phyloP scores from a whole-genome alignment of 371 early-diverging fungal genomes.

The Lichtheimia corymbifera region DNA sequence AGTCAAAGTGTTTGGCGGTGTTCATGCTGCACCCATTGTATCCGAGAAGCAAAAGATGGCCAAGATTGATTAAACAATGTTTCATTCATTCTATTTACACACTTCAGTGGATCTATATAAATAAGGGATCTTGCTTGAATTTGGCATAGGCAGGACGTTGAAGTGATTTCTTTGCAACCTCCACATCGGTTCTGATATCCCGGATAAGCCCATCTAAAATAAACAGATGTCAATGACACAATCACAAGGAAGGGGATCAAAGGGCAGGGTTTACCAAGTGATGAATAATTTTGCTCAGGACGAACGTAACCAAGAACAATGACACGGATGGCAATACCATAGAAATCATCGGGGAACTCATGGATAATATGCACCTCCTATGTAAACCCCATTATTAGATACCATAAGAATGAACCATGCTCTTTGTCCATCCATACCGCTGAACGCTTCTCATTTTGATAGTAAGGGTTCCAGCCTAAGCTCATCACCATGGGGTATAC shows the following conservation, averaged over 20 bases:
- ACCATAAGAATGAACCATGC: background rate
- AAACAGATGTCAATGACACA: background rate
- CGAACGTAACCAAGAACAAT: constrained; percentile 89
- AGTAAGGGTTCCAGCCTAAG: constrained; percentile 98
- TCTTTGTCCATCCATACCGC: constrained; percentile 60
- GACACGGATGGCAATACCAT: constrained; percentile 81
- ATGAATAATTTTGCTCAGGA: constrained; percentile 86
- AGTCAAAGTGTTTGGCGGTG: constrained; percentile 36
- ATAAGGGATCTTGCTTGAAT: constrained; percentile 20
- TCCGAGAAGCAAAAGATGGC: constrained; percentile 32
- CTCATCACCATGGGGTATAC: constrained; percentile 98
- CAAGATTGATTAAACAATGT: constrained; percentile 15
- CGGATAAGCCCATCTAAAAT: constrained; percentile 81
- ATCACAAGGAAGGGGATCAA: background rate
- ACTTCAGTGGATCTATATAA: background rate
- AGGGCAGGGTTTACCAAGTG: constrained; percentile 60
- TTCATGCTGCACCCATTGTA: constrained; percentile 42
- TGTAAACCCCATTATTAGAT: constrained; percentile 4
- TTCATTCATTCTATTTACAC: background rate
- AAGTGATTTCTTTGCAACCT: constrained; percentile 75
- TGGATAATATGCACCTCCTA: constrained; percentile 97
- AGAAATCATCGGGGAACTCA: constrained; percentile 86
- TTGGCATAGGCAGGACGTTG: constrained; percentile 52
- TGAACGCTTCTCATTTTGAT: constrained; percentile 93
- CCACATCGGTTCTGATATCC: constrained; percentile 92